These are phyloP conservation scores for Lachnellula arida DNA, from an alignment of 2,329 filamentous ascomycete genomes.

Conservation along the genomic window DNA sequence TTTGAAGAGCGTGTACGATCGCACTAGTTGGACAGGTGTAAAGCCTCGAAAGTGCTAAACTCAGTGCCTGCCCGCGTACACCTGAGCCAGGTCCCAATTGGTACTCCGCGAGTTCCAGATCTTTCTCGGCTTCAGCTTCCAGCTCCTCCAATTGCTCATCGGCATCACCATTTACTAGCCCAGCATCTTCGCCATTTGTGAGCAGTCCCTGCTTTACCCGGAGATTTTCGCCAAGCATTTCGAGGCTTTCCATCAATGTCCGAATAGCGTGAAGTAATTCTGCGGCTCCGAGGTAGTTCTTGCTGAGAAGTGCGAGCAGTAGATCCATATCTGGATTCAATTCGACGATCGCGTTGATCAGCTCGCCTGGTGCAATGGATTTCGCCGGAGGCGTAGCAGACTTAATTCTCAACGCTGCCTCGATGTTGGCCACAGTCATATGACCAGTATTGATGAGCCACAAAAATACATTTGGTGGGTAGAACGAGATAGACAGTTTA, in stretches of 20 bases:
- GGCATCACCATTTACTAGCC: constrained; percentile 10
- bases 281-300: constrained; percentile 58
- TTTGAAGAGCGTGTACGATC: constrained; percentile 60
- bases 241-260: constrained; percentile 64
- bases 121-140: constrained; percentile 58
- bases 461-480: constrained; percentile 47
- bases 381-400: constrained; percentile 32
- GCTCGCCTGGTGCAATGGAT: constrained; percentile 51
- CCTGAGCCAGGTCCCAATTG: constrained; percentile 61
- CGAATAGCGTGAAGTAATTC: constrained; percentile 65
- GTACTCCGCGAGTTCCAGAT: constrained; percentile 63
- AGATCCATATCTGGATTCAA: constrained; percentile 66
- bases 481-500: constrained; percentile 38
- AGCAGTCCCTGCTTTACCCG: constrained; percentile 23
- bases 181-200: constrained; percentile 14
- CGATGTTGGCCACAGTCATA: constrained; percentile 54
- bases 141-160: constrained; percentile 42
- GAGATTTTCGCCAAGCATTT: constrained; percentile 38
- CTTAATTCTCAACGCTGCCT: constrained; percentile 50
- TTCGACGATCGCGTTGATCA: constrained; percentile 57
- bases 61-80: constrained; percentile 59
- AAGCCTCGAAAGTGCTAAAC: constrained; percentile 64
- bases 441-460: constrained; percentile 59
- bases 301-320: constrained; percentile 59
- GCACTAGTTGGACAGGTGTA: constrained; percentile 56